Base-by-base conservation (phyloP, 2,329 filamentous ascomycete genomes). In the Aureobasidium sp. region DNA sequence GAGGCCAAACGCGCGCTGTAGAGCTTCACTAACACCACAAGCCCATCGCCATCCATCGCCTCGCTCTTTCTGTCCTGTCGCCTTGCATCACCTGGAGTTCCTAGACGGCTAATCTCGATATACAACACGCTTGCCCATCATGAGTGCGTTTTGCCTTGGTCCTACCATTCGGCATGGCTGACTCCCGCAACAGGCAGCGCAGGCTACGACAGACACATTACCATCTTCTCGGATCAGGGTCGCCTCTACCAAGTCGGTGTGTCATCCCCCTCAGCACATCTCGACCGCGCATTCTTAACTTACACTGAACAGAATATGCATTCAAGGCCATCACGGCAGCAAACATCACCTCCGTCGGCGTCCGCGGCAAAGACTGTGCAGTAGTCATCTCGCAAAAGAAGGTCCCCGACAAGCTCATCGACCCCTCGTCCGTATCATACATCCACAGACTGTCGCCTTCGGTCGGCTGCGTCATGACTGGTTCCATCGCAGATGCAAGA, bases 281-380 rank as follows among this genome's bases (percentile, higher is more conserved):
- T 15, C 2, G 17, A 36, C 17, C n/a, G 29, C 41, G 22, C 41
- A 47, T 27, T 67, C 56, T 63, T 31, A 51, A 48, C 41, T 52
- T 47, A 52, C 57, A 51, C 34, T 20, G n/a, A 15, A 22, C 75
- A 97, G 94, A 99, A 84, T 99, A 99, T 93, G 94, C 94, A 71
- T 99, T 99, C 87, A 99, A 99, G 82, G 94, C 94, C 64, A 99
- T 99, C 79, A 99, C 94, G 70, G 93, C 94, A 65, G 94, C 94
- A 70, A 97, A 97, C 79, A 97, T 99, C 81, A 99, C 96, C 83
- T 94, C 94, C 65, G 85, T 99, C 76, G 94, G 94, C 70, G 86
- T 99, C 69, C 85, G 91, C 74, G 94, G 94, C 77, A 99, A 99
- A 84, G 86, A 94, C 80, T 97, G 93, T 73, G 94, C 94, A 37